Evolutionary conservation across 164 flowering plant genomes (phyloP).

Genomic region (Warburgia ugandensis): DNA sequence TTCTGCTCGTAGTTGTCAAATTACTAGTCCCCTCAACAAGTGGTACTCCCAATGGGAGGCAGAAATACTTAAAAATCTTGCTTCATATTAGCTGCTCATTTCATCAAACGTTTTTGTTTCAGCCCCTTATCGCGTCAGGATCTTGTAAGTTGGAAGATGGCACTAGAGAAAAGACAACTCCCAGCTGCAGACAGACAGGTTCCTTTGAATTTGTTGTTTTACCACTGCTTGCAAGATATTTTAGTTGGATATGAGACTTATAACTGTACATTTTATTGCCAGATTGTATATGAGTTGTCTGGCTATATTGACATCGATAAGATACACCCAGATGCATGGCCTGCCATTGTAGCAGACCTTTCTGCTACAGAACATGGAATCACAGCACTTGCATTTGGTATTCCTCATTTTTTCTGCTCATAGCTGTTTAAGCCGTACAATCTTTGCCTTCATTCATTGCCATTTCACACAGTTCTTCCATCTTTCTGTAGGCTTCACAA

Average conservation of each 20-base stretch:
- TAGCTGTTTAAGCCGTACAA: not conserved
- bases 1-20: not conserved
- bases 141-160: constrained; percentile 98
- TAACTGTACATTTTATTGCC: constrained; percentile 7
- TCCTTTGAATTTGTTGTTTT: not conserved
- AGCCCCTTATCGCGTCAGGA: constrained; percentile 96
- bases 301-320: constrained; percentile 86
- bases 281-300: constrained; percentile 58
- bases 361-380: constrained; percentile 84
- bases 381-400: constrained; percentile 85
- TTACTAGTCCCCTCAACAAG: no score
- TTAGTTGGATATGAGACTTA: not conserved
- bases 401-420: constrained; percentile 1
- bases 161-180: constrained; percentile 68
- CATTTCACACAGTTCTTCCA: not conserved
- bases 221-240: not conserved
- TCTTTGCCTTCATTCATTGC: not conserved
- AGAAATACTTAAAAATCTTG: not conserved
- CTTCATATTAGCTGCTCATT: not conserved
- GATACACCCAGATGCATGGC: constrained; percentile 91
- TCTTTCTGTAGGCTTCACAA: constrained; percentile 60
- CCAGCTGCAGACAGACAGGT: constrained; percentile 90
- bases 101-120: constrained; percentile 21
- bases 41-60: not conserved
- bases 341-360: constrained; percentile 86